phyloP scores from a whole-genome alignment of 2,329 filamentous ascomycete species.

The Trichoderma semiorbis region DNA sequence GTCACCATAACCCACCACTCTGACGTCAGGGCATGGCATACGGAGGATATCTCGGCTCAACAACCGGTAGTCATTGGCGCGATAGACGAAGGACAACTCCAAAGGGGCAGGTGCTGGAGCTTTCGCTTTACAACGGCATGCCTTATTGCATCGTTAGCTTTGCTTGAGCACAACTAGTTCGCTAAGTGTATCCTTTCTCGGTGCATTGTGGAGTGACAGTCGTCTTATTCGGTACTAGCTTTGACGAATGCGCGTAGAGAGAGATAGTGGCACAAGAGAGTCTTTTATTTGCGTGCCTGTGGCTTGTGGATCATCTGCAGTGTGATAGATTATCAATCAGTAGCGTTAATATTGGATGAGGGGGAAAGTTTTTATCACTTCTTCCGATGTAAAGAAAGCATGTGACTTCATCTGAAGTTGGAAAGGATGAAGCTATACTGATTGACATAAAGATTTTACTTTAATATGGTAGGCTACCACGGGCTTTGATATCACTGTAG shows the following conservation, averaged over 20 bases:
- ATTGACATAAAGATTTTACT: not conserved
- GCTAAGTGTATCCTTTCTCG: not conserved
- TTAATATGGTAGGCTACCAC: not conserved
- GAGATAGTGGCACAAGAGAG: not conserved
- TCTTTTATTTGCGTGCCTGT: not conserved
- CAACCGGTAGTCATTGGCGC: not conserved
- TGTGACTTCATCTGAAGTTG: not conserved
- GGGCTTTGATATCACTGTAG: not conserved
- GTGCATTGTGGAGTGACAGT: not conserved
- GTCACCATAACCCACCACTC: not conserved
- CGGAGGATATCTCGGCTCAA: not conserved
- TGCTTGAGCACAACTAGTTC: not conserved
- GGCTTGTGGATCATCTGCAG: not conserved
- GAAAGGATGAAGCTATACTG: not conserved
- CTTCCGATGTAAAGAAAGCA: not conserved
- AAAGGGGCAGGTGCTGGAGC: not conserved
- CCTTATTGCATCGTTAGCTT: not conserved
- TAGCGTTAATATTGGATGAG: not conserved
- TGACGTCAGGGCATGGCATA: not conserved
- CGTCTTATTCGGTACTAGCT: not conserved
- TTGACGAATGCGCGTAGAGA: not conserved
- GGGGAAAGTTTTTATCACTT: not conserved
- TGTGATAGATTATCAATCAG: not conserved
- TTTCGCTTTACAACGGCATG: not conserved
- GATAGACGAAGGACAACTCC: not conserved